Evolutionary conservation across 371 early-diverging fungal genomes (phyloP).

Genomic region (Zychaea mexicana): DNA sequence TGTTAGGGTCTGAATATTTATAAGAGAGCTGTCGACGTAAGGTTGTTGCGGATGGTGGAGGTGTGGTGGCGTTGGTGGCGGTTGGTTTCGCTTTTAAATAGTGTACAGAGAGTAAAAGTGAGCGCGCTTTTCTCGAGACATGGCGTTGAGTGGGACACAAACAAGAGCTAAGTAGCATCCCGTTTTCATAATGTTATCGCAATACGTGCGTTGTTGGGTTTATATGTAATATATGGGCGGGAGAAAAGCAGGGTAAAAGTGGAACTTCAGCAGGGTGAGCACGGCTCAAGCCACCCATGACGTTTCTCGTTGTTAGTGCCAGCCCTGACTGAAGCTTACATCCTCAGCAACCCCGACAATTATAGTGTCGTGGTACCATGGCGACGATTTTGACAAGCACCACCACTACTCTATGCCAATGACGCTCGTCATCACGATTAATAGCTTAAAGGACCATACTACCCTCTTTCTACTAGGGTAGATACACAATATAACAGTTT

Average conservation of each 20-base stretch:
- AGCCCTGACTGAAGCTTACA: neutral
- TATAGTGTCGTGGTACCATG: too few species aligned
- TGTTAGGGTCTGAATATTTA: neutral
- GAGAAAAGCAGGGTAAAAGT: neutral
- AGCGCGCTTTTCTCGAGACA: conserved; percentile 5
- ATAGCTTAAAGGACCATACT: too few species aligned
- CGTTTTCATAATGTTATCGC: conserved; percentile 5
- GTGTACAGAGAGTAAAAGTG: neutral
- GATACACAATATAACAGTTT: too few species aligned
- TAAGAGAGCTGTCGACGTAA: neutral
- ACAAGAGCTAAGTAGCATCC: conserved; percentile 3
- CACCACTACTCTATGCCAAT: too few species aligned
- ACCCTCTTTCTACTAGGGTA: too few species aligned
- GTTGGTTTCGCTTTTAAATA: neutral
- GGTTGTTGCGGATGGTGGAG: neutral
- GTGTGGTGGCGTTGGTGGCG: neutral
- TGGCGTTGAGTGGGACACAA: conserved; percentile 6
- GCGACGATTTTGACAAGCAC: too few species aligned
- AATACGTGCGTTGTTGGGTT: neutral
- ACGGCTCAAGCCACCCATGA: neutral
- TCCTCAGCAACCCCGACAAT: neutral
- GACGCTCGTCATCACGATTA: too few species aligned
- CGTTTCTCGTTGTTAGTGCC: neutral
- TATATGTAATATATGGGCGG: neutral
- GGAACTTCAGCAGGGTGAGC: neutral